phyloP scores from a whole-genome alignment of 768 basidiomycete species.

The Amanita inopinata region DNA sequence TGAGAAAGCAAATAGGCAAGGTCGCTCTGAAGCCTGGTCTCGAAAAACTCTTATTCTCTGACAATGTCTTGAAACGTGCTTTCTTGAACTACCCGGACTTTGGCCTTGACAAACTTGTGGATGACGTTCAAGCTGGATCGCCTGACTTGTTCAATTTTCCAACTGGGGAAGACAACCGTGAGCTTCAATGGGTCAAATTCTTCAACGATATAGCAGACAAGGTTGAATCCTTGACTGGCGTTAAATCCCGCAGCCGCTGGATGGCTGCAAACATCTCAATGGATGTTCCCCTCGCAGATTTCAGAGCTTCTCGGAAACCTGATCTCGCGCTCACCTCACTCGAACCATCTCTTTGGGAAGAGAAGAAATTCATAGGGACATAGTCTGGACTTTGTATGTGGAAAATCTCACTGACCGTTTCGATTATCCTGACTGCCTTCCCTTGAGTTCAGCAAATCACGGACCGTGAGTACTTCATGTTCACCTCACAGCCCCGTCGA shows the following conservation, averaged over 20 bases:
- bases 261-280: neutral
- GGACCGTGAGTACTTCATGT: neutral
- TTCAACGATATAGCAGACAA: neutral
- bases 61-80: too few relatives aligned
- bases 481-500: neutral
- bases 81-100: too few relatives aligned
- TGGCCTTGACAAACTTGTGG: too few relatives aligned
- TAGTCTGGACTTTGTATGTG: neutral
- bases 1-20: too few relatives aligned
- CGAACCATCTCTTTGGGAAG: neutral
- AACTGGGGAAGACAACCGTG: neutral
- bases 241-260: neutral
- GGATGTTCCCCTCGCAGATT: too few relatives aligned
- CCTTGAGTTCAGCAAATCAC: neutral
- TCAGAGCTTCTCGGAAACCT: neutral
- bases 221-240: neutral
- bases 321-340: neutral
- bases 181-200: neutral
- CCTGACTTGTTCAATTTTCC: too few relatives aligned
- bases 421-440: neutral
- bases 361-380: neutral
- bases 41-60: too few relatives aligned
- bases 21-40: too few relatives aligned
- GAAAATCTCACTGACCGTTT: neutral
- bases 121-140: too few relatives aligned